Evolutionary conservation across 2,329 filamentous ascomycete species (phyloP).

Genomic region (Fusarium robinianum): DNA sequence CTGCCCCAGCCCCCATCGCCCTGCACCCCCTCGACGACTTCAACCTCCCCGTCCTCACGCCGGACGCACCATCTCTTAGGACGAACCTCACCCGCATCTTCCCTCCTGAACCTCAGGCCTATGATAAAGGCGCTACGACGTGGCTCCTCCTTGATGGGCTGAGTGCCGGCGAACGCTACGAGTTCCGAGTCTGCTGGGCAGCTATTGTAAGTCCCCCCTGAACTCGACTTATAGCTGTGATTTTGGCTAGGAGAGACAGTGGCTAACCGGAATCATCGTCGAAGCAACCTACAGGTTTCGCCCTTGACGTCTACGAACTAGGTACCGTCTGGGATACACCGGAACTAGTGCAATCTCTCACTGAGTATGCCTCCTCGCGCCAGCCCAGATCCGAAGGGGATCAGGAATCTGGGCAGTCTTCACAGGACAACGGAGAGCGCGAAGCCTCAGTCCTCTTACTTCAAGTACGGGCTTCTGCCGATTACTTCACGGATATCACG

Average conservation of each 20-base stretch:
- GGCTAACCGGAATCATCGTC: conserved; percentile 8
- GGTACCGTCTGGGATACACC: conserved; percentile 64
- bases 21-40: conserved; percentile 54
- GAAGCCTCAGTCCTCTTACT: conserved; percentile 69
- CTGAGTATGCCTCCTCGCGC: conserved; percentile 60
- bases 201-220: conserved; percentile 71
- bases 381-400: conserved; percentile 40
- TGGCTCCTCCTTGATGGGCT: conserved; percentile 81
- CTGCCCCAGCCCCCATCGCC: conserved; percentile 67
- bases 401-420: conserved; percentile 13
- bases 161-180: conserved; percentile 76
- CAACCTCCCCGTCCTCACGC: conserved; percentile 67
- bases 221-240: neutral
- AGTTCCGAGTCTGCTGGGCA: conserved; percentile 90
- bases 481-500: conserved; percentile 78
- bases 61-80: conserved; percentile 58
- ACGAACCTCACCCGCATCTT: conserved; percentile 71
- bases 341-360: conserved; percentile 67
- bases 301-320: conserved; percentile 67
- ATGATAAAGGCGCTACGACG: conserved; percentile 63
- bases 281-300: conserved; percentile 86
- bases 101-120: conserved; percentile 51
- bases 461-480: conserved; percentile 74
- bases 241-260: no score
- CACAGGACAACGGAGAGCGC: conserved; percentile 23